Percentiles rank a stretch among this genome's conserved stretches.
Evolutionary conservation across 1,284 basidiomycete genomes (phyloP).

Genomic region (Vanrija humicola): DNA sequence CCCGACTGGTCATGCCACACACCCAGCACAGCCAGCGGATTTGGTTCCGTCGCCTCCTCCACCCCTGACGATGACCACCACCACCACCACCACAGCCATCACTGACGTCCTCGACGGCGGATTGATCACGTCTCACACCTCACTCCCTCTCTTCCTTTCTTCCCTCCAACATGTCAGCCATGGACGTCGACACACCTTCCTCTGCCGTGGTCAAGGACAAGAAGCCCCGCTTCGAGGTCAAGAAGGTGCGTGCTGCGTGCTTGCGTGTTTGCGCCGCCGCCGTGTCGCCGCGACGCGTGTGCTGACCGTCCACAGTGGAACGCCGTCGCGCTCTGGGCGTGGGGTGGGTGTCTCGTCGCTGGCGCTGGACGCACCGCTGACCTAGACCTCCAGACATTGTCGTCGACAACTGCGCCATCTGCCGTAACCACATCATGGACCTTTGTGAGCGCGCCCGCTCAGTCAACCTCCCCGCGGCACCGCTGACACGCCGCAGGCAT

Average conservation of each 20-base stretch:
- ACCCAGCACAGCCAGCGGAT: no score
- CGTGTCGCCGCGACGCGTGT: not conserved
- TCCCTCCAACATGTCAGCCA: constrained; percentile 27
- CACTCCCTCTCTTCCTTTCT: not conserved
- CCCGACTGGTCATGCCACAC: no score
- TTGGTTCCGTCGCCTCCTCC: no score
- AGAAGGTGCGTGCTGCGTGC: constrained; percentile 64
- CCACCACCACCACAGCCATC: no score
- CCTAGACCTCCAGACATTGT: constrained; percentile 67
- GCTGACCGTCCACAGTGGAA: constrained; percentile 67
- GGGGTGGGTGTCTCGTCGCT: constrained; percentile 61
- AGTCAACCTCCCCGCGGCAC: not conserved
- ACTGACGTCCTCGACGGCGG: no score
- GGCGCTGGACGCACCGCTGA: constrained; percentile 13
- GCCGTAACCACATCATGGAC: constrained; percentile 98
- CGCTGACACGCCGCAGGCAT: constrained; percentile 63
- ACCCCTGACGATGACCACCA: no score
- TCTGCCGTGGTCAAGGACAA: constrained; percentile 45
- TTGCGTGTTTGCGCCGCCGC: not conserved
- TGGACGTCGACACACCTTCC: constrained; percentile 51
- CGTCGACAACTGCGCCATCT: constrained; percentile 94
- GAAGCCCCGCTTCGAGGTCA: constrained; percentile 81
- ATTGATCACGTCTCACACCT: no score
- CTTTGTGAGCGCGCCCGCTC: constrained; percentile 63
- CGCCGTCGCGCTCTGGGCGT: constrained; percentile 91